Evolutionary conservation across 2,329 filamentous ascomycete genomes (phyloP).

Genomic region (Penicillium sp.): DNA sequence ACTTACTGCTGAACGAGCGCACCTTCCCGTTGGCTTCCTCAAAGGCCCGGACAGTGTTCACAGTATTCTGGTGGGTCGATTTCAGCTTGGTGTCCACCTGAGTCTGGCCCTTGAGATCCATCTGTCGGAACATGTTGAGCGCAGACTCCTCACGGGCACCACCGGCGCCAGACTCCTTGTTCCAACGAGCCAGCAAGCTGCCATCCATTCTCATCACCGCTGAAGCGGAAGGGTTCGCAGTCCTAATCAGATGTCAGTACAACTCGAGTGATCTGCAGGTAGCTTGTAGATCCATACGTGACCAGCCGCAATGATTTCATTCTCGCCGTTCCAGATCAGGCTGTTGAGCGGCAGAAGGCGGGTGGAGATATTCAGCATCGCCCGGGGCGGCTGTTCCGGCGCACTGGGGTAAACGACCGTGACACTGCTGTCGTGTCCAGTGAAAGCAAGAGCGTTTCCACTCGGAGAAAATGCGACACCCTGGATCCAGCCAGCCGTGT

Average conservation of each 20-base stretch:
- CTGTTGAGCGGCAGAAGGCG: conserved; percentile 89
- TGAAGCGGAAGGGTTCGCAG: conserved; percentile 83
- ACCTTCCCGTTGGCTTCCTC: conserved; percentile 61
- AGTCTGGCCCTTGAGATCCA: conserved; percentile 92
- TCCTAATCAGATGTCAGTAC: conserved; percentile 40
- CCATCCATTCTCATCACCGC: conserved; percentile 75
- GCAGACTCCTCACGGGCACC: conserved; percentile 77
- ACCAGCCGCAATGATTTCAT: conserved; percentile 90
- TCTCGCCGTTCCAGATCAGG: conserved; percentile 84
- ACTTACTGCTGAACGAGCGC: conserved; percentile 79
- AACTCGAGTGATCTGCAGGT: background rate
- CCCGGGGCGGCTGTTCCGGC: conserved; percentile 81
- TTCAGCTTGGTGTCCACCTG: conserved; percentile 91
- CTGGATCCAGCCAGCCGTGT: conserved; percentile 95
- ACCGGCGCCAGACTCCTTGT: conserved; percentile 57
- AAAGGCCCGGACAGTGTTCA: conserved; percentile 75
- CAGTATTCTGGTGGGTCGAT: conserved; percentile 94
- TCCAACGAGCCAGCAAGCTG: conserved; percentile 72
- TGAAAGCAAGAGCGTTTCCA: conserved; percentile 88
- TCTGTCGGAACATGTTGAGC: conserved; percentile 96
- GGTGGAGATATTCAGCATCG: conserved; percentile 84
- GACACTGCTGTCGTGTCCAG: conserved; percentile 91
- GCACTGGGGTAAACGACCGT: conserved; percentile 92
- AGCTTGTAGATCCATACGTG: conserved; percentile 55
- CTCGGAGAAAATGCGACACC: conserved; percentile 87